A percentile compares a stretch with the other conserved stretches of the same genome.
These are phyloP conservation scores for Gentiana straminea DNA, from an alignment of 257 asterid species.

Conservation along the genomic window DNA sequence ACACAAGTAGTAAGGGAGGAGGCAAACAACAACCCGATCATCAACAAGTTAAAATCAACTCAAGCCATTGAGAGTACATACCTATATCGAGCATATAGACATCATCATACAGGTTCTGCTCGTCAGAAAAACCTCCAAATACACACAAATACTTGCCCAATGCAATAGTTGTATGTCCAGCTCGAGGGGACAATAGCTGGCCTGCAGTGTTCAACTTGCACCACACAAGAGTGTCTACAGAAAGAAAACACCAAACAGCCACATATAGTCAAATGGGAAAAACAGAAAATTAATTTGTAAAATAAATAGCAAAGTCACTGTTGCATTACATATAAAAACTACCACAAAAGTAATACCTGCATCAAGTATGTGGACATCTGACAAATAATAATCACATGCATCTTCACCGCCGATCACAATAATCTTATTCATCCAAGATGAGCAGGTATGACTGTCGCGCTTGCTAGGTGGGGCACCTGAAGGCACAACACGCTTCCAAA, in stretches of 20 bases:
- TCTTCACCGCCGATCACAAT: constrained; percentile 97
- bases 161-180: constrained; percentile 84
- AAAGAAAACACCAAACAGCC: constrained; percentile 11
- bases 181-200: constrained; percentile 87
- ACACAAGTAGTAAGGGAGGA: too few relatives aligned
- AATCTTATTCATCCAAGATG: constrained; percentile 87
- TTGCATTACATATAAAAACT: background rate
- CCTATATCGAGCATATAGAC: constrained; percentile 84
- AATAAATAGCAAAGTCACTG: too few relatives aligned
- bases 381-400: constrained; percentile 57
- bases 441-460: constrained; percentile 89
- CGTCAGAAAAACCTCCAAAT: constrained; percentile 93
- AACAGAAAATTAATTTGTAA: background rate
- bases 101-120: constrained; percentile 76
- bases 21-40: too few relatives aligned
- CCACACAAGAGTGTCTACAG: constrained; percentile 82
- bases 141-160: constrained; percentile 72
- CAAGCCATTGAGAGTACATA: constrained; percentile 19
- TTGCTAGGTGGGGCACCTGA: constrained; percentile 95
- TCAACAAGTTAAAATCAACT: too few relatives aligned
- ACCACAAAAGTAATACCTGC: constrained; percentile 40
- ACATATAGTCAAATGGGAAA: constrained; percentile 7
- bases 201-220: constrained; percentile 83
- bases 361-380: constrained; percentile 95
- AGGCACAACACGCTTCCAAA: constrained; percentile 75